Base-by-base conservation (phyloP, 1,139 yeast species). In the Magnusiomyces paraingens region DNA sequence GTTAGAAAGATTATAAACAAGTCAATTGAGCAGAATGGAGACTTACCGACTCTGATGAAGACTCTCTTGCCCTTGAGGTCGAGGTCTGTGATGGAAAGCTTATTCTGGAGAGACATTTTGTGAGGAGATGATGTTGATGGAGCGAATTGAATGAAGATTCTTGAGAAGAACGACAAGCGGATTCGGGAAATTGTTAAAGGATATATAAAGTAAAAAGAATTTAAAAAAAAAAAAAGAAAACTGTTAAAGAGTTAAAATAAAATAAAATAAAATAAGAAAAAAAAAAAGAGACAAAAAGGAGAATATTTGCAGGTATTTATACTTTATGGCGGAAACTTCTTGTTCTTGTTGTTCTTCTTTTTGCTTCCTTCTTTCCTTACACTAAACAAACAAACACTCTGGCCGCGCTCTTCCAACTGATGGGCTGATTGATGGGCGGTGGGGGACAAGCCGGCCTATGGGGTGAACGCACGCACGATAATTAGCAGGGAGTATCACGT, bases 61-160 rank as follows among this genome's bases (percentile, higher is more conserved):
- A 91, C 98, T 70, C 95, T 82, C 80, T 90, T 90, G 73, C 81
- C 90, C 68, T 84, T 73, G 73, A 88, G 84, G 71, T 82, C 82
- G 65, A 93, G 79, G 75, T 91, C 98, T 71, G 85, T 83, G 73
- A 91, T 95, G 58, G 96, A 86, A 66, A 91, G 82, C 77, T 91
- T 91, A 74, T 80, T 86, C 57, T 95, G 84, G 72, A 93, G 83
- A 65, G 98, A 91, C 98, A 91, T 88, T 61, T 49, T 65, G 48
- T 38, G 39, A 41, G 35, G 47, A 35, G 50, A 36, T 11, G 43
- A 17, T 36, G 50, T 17, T 11, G 43, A 17, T 36, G 15, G 29
- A 12, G n/a, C n/a, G 15, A 18, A n/a, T 22, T 26, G 40, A 32
- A 29, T 8, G 21, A 17, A 15, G 32, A 11, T 15, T 15, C 20